phyloP scores from a whole-genome alignment of 108 stramenopile genomes.

The Nitzschia palea region DNA sequence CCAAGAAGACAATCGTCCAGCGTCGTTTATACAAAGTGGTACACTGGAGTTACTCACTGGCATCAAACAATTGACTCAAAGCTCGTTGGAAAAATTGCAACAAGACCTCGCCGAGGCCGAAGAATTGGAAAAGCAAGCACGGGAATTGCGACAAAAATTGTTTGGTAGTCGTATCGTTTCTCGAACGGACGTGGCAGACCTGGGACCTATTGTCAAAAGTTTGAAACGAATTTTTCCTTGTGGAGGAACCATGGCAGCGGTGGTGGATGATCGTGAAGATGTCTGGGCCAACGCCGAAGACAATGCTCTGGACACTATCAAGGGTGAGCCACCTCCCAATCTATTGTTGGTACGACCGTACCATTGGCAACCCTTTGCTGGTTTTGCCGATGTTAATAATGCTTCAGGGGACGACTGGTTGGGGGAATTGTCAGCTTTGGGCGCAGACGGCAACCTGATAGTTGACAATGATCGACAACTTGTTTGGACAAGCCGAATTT shows the following conservation, averaged over 20 bases:
- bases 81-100: constrained; percentile 49
- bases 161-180: constrained; percentile 89
- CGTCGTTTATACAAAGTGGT: not conserved
- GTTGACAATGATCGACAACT: constrained; percentile 59
- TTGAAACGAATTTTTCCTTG: constrained; percentile 83
- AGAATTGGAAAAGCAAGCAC: constrained; percentile 59
- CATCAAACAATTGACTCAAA: constrained; percentile 22
- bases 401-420: constrained; percentile 71
- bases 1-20: not conserved
- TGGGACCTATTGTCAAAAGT: constrained; percentile 83
- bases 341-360: constrained; percentile 76
- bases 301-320: constrained; percentile 46
- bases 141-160: constrained; percentile 55
- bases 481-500: constrained; percentile 66
- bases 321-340: constrained; percentile 86
- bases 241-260: constrained; percentile 83
- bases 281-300: constrained; percentile 88
- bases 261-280: constrained; percentile 89
- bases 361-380: constrained; percentile 77
- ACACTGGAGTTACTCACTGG: constrained; percentile 2
- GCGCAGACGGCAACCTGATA: constrained; percentile 21
- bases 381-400: constrained; percentile 89
- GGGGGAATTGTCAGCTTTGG: constrained; percentile 20
- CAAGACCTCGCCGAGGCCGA: constrained; percentile 55
- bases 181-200: constrained; percentile 83